Evolutionary conservation across 2,329 filamentous ascomycete genomes (phyloP).

Genomic region (Akanthomyces lecanii): DNA sequence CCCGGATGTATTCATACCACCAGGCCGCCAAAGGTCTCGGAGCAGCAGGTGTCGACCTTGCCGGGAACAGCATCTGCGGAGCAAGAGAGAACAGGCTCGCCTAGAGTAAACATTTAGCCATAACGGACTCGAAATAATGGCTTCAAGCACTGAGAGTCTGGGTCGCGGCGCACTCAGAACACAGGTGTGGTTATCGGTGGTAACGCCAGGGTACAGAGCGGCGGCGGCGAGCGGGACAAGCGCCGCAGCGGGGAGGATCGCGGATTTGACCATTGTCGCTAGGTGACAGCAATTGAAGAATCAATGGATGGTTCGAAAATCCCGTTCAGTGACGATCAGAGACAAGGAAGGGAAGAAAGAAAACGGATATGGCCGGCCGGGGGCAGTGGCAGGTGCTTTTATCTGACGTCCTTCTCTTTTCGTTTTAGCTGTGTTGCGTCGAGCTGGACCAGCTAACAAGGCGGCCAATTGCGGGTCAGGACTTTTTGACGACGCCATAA

Average conservation of each 20-base stretch:
- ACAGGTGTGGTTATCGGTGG: conserved; percentile 54
- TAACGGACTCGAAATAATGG: neutral
- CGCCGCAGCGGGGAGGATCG: conserved; percentile 23
- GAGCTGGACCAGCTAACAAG: neutral
- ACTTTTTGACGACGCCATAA: conserved; percentile 7
- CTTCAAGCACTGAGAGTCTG: neutral
- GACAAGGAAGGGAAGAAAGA: conserved; percentile 1
- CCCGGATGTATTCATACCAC: conserved; percentile 31
- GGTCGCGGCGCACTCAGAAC: conserved; percentile 36
- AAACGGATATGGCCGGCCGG: neutral
- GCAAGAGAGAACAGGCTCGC: conserved; percentile 42
- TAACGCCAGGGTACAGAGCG: conserved; percentile 41
- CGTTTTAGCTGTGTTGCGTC: conserved; percentile 6
- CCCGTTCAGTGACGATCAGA: neutral
- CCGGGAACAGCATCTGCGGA: conserved; percentile 39
- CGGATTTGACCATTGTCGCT: conserved; percentile 26
- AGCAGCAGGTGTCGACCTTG: conserved; percentile 58
- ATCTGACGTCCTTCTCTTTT: conserved; percentile 15
- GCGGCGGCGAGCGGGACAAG: conserved; percentile 31
- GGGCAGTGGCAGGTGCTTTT: neutral
- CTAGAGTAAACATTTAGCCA: conserved; percentile 19
- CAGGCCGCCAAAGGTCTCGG: conserved; percentile 61
- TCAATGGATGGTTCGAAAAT: neutral
- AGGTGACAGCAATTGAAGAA: neutral
- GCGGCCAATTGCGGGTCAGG: conserved; percentile 9